Evolutionary conservation across 2,329 filamentous ascomycete genomes (phyloP).

Genomic region (Gaeumannomyces sp.): DNA sequence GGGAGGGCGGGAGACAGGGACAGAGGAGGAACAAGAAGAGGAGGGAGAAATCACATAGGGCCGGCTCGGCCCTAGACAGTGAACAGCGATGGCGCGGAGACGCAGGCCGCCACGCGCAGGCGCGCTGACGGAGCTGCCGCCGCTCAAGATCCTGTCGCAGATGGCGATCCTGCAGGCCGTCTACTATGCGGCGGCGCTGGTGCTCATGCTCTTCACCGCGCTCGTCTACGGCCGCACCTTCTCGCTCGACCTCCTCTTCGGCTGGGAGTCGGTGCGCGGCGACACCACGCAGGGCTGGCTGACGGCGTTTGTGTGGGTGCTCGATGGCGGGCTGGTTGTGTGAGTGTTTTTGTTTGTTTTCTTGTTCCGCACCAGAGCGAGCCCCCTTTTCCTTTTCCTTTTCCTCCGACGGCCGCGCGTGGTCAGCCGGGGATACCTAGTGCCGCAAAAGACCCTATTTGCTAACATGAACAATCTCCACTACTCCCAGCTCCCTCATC

Average conservation of each 20-base stretch:
- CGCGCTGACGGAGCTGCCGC: constrained; percentile 55
- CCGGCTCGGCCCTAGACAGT: not conserved
- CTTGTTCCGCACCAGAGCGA: not conserved
- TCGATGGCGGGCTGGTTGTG: constrained; percentile 50
- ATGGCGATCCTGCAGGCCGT: constrained; percentile 51
- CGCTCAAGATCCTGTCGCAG: constrained; percentile 52
- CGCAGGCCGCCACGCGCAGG: constrained; percentile 53
- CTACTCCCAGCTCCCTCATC: constrained; percentile 61
- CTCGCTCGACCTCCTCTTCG: constrained; percentile 47
- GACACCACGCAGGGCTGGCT: constrained; percentile 59
- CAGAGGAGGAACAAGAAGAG: not conserved
- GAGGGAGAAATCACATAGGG: not conserved
- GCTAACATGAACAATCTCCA: not conserved
- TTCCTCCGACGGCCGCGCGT: not conserved
- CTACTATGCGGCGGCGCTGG: constrained; percentile 45
- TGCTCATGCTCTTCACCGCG: constrained; percentile 52
- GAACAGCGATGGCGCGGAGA: constrained; percentile 43
- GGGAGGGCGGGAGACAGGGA: not conserved
- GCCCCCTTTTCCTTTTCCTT: constrained; percentile 7
- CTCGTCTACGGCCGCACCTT: constrained; percentile 53
- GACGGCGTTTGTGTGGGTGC: constrained; percentile 49
- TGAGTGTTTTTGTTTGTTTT: constrained; percentile 23
- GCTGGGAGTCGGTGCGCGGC: constrained; percentile 52
- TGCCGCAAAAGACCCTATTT: not conserved
- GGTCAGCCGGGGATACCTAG: no score